Evolutionary conservation across 2,329 filamentous ascomycete species (phyloP), one percentile per base, ranked within the genome.

Genomic region (Neonectria hederae): DNA sequence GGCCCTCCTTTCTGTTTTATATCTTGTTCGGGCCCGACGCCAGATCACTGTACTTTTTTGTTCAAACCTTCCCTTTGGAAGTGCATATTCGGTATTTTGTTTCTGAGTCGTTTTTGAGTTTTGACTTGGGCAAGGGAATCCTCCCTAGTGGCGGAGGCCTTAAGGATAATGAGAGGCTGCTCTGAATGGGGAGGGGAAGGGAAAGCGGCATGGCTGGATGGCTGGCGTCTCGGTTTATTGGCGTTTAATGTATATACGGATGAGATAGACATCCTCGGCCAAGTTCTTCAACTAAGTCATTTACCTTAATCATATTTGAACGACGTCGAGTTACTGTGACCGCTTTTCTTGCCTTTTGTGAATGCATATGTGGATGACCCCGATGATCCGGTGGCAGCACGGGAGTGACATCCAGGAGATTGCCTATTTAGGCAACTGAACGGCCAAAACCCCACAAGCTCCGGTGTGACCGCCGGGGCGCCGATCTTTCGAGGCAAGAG

Each of bases 201-300:
- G 56, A 55, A 19, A 38, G 26, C 54, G 59, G 40, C 17, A 57
- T 46, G 43, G 38, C 9, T 42, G 59, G 59, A 59, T 59, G 67
- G 28, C 54, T 69, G 68, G 71, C 63, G 68, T 69, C 54, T 59
- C 54, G 63, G 59, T 49, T 54, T 59, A 51, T 24, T 52, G 58
- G 58, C 58, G 53, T 65, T 52, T 69, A 65, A 54, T 73, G 65
- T 72, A 69, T 62, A 71, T 73, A 71, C 55, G 62, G 71, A 72
- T 63, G 54, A 63, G 62, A 59, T 69, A 66, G 66, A 68, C 54
- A 62, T 72, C 62, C 65, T 69, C 51, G 65, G 65, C 59, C 61
- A 64, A 53, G 59, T 67, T 69, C 66, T 59, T 67, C 63, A 73
- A 65, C 64, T 55, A 73, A 65, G 66, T 56, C 64, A 68, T 63